phyloP scores from a whole-genome alignment of 495 filamentous ascomycete genomes.

The Aspergillus funiculosus region DNA sequence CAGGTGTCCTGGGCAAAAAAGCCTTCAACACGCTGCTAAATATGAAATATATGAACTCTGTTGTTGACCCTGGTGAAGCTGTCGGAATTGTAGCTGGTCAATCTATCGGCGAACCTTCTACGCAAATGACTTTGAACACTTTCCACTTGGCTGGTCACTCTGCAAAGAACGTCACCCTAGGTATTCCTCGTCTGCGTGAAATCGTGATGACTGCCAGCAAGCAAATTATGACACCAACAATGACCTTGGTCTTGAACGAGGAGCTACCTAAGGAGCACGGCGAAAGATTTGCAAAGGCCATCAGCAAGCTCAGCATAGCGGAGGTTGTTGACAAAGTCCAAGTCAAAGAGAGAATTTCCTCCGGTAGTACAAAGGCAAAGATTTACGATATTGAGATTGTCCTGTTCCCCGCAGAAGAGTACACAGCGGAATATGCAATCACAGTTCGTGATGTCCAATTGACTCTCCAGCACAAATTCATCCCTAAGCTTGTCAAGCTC shows the following conservation, averaged over 20 bases:
- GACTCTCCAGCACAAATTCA: slow-evolving; percentile 74
- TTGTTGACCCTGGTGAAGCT: slow-evolving; percentile 96
- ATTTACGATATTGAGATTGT: slow-evolving; percentile 75
- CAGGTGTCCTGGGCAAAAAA: slow-evolving; percentile 57
- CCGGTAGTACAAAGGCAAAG: slow-evolving; percentile 63
- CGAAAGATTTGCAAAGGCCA: slow-evolving; percentile 83
- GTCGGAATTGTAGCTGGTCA: slow-evolving; percentile 96
- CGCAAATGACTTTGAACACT: slow-evolving; percentile 99
- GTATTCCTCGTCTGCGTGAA: slow-evolving; percentile 95
- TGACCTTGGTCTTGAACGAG: slow-evolving; percentile 75
- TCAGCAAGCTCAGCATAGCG: slow-evolving; percentile 79
- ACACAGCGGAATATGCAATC: slow-evolving; percentile 79
- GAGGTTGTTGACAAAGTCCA: slow-evolving; percentile 80
- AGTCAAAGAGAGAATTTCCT: slow-evolving; percentile 69
- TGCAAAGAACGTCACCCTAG: slow-evolving; percentile 96
- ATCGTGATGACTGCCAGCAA: slow-evolving; percentile 96
- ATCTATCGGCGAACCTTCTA: slow-evolving; percentile 94
- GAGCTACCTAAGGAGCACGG: slow-evolving; percentile 64
- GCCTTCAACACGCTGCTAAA: slow-evolving; percentile 76
- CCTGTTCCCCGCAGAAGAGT: slow-evolving; percentile 81
- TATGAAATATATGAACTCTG: slow-evolving; percentile 85
- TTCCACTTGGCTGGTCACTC: slow-evolving; percentile 99
- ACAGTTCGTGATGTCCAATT: slow-evolving; percentile 64
- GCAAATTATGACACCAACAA: slow-evolving; percentile 81
- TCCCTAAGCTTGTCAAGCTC: slow-evolving; percentile 60